These are phyloP conservation scores for Hypsizygus ulmarius DNA, from an alignment of 1,284 basidiomycete species.

Conservation along the genomic window DNA sequence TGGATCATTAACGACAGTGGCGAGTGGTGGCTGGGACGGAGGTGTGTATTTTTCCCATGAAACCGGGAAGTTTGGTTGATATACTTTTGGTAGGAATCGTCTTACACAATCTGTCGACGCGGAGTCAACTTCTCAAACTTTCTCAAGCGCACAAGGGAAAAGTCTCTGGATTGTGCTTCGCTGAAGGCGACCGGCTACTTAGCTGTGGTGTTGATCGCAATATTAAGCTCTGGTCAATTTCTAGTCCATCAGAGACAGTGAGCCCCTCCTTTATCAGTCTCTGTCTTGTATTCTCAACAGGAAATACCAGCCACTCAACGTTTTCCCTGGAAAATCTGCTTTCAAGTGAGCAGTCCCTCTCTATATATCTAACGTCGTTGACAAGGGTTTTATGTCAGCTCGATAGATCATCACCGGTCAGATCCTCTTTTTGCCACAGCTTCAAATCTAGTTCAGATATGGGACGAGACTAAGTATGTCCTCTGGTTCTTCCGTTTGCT, in stretches of 20 bases:
- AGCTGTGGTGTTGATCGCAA: constrained; percentile 92
- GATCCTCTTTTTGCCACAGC: constrained; percentile 92
- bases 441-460: constrained; percentile 91
- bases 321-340: constrained; percentile 80
- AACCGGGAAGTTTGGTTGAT: too few species aligned
- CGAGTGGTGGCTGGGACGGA: constrained; percentile 95
- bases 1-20: constrained; percentile 77
- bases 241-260: constrained; percentile 25
- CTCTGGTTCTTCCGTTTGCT: background rate
- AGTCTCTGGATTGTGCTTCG: constrained; percentile 82
- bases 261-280: background rate
- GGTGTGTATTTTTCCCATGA: constrained; percentile 60
- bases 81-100: constrained; percentile 72
- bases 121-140: constrained; percentile 66
- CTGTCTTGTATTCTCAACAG: constrained; percentile 2
- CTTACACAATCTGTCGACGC: constrained; percentile 80
- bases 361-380: background rate
- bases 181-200: constrained; percentile 68
- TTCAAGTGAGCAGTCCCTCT: constrained; percentile 66
- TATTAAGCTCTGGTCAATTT: constrained; percentile 85
- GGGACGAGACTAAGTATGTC: constrained; percentile 91
- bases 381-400: constrained; percentile 46
- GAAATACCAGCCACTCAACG: constrained; percentile 59
- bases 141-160: constrained; percentile 90
- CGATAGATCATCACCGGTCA: constrained; percentile 90